Percentiles rank a stretch among this genome's conserved stretches.
These are phyloP conservation scores for Colletotrichum simmondsii DNA, from an alignment of 2,329 filamentous ascomycete genomes.

Conservation along the genomic window DNA sequence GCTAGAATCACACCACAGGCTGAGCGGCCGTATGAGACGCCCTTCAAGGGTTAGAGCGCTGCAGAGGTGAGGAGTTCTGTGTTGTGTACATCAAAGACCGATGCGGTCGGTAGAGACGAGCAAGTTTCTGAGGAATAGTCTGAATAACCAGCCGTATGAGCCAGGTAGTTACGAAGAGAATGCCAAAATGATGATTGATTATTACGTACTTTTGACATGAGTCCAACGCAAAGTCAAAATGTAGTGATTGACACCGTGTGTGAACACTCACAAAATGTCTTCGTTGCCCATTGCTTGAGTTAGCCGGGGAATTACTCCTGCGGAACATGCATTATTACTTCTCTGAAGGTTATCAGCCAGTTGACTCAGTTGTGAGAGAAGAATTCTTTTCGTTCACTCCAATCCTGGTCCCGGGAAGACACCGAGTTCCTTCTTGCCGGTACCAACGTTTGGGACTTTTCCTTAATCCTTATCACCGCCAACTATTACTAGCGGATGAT, in stretches of 20 bases:
- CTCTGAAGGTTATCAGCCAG: too few relatives aligned
- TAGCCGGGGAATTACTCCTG: too few relatives aligned
- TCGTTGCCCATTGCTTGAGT: too few relatives aligned
- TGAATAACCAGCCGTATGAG: background rate
- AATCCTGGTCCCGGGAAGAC: background rate
- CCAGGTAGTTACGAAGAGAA: slow-evolving; percentile 3
- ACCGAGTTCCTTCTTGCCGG: background rate
- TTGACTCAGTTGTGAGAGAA: too few relatives aligned
- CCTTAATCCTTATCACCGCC: background rate
- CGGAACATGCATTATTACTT: too few relatives aligned
- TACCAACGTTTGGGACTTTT: background rate
- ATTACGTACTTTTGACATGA: too few relatives aligned
- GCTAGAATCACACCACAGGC: slow-evolving; percentile 33
- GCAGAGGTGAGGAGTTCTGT: background rate
- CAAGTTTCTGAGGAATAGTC: background rate
- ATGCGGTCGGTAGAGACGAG: background rate
- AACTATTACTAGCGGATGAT: background rate
- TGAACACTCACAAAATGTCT: too few relatives aligned
- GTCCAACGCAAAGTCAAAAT: too few relatives aligned
- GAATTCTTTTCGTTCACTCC: too few relatives aligned
- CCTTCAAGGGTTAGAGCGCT: slow-evolving; percentile 27
- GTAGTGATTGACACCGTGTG: too few relatives aligned
- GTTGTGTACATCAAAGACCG: background rate
- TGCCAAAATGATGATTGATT: background rate
- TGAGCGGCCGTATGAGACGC: slow-evolving; percentile 29